Conservation (phyloP, 2,329 filamentous ascomycete species). For the Aspergillus fumigatiaffinis region DNA sequence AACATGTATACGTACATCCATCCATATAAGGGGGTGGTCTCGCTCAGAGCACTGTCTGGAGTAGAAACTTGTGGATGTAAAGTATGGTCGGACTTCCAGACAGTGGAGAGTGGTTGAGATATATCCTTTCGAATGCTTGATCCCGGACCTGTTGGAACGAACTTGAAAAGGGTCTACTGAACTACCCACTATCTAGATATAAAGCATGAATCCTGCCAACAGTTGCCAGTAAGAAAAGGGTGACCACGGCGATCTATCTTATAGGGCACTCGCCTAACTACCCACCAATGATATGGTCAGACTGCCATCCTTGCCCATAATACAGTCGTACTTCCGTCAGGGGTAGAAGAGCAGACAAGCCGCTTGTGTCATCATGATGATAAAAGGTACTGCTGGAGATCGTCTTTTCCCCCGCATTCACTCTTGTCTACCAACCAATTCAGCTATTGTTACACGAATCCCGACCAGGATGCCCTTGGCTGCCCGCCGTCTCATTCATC, state of each 20-base stretch:
- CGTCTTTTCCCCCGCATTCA: not conserved
- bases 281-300: not conserved
- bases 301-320: too few species aligned
- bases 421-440: not conserved
- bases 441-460: not conserved
- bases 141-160: not conserved
- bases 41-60: too few species aligned
- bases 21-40: too few species aligned
- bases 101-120: not conserved
- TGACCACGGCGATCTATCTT: too few species aligned
- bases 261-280: not conserved
- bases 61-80: not conserved
- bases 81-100: not conserved
- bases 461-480: too few species aligned
- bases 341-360: not conserved
- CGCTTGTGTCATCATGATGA: not conserved
- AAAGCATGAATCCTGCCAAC: not conserved
- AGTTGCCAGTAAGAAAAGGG: too few species aligned
- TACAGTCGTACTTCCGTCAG: too few species aligned
- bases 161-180: not conserved
- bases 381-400: not conserved
- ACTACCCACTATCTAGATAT: not conserved
- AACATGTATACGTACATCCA: too few species aligned
- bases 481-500: too few species aligned
- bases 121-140: not conserved